A percentile compares a stretch with the other conserved stretches of the same genome.
These are phyloP conservation scores for Gliomastix tumulicola DNA, from an alignment of 2,329 filamentous ascomycete species.

Conservation along the genomic window DNA sequence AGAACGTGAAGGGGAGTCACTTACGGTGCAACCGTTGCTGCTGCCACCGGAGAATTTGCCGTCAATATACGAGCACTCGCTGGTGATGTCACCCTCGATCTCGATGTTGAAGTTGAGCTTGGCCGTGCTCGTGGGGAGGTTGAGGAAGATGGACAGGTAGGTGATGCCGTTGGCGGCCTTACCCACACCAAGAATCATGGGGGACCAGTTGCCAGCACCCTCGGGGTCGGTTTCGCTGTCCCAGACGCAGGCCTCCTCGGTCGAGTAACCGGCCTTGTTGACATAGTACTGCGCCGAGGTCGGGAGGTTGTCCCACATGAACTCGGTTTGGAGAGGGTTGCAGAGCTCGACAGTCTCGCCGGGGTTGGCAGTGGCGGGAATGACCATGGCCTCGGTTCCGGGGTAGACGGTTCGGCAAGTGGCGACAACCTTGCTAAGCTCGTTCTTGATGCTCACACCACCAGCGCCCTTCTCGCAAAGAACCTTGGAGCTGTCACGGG, in stretches of 20 bases:
- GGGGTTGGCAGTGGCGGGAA: slow-evolving; percentile 60
- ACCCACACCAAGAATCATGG: slow-evolving; percentile 78
- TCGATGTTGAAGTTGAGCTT: slow-evolving; percentile 73
- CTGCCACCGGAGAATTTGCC: slow-evolving; percentile 54
- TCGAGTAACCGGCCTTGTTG: slow-evolving; percentile 68
- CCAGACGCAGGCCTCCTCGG: slow-evolving; percentile 73
- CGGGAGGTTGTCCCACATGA: slow-evolving; percentile 62
- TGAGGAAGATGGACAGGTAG: slow-evolving; percentile 80
- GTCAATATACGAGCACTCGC: slow-evolving; percentile 57
- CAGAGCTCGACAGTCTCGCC: slow-evolving; percentile 59
- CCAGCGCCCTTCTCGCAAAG: slow-evolving; percentile 71
- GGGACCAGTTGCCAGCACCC: slow-evolving; percentile 76
- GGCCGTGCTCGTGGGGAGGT: slow-evolving; percentile 64
- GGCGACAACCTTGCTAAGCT: slow-evolving; percentile 56
- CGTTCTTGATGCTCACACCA: slow-evolving; percentile 69
- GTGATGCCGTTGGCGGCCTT: slow-evolving; percentile 56
- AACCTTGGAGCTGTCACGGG: slow-evolving; percentile 54
- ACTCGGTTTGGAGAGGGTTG: slow-evolving; percentile 74
- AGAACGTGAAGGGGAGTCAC: slow-evolving; percentile 34
- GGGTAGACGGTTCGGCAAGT: slow-evolving; percentile 97
- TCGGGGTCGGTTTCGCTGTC: slow-evolving; percentile 36
- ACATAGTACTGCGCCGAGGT: slow-evolving; percentile 97
- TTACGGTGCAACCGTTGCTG: slow-evolving; percentile 71
- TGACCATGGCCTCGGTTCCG: slow-evolving; percentile 80
- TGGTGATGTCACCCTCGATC: slow-evolving; percentile 58